phyloP scores from a whole-genome alignment of 2,329 filamentous ascomycete species.

The Aspergillus neotritici region DNA sequence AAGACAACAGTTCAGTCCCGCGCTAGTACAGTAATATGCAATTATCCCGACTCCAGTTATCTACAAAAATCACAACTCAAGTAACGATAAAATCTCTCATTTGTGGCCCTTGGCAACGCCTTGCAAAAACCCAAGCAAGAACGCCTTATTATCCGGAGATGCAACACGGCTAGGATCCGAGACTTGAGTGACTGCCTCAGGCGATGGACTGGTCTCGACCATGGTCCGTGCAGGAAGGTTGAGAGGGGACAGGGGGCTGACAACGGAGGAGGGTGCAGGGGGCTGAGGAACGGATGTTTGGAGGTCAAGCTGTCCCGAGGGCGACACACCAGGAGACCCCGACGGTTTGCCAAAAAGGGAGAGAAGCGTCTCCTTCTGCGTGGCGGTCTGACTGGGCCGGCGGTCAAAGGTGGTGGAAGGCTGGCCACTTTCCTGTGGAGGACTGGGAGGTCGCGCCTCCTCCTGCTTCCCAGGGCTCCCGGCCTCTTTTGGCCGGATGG shows the following conservation, averaged over 20 bases:
- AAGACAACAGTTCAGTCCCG: no score
- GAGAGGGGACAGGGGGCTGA: slow-evolving; percentile 28
- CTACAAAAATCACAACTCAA: no score
- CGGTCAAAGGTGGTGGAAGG: slow-evolving; percentile 27
- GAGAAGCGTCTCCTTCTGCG: slow-evolving; percentile 48
- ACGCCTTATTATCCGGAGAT: slow-evolving; percentile 67
- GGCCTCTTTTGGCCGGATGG: slow-evolving; percentile 21
- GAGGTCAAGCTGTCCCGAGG: slow-evolving; percentile 18
- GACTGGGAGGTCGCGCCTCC: slow-evolving; percentile 4
- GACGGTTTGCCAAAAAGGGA: slow-evolving; percentile 57
- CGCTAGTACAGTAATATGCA: no score
- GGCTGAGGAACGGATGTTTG: slow-evolving; percentile 15
- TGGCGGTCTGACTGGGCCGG: slow-evolving; percentile 37
- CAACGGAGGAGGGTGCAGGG: slow-evolving; percentile 19
- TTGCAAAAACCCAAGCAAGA: slow-evolving; percentile 70
- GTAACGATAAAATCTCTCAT: slow-evolving; percentile 12
- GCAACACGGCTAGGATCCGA: slow-evolving; percentile 43
- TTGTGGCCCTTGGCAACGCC: slow-evolving; percentile 44
- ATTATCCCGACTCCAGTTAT: no score
- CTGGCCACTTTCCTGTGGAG: slow-evolving; percentile 8
- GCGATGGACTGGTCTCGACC: slow-evolving; percentile 16
- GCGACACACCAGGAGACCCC: slow-evolving; percentile 19
- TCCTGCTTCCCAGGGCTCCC: slow-evolving; percentile 15
- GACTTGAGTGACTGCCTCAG: slow-evolving; percentile 40
- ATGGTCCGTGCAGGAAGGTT: slow-evolving; percentile 16